Evolutionary conservation across 768 basidiomycete species (phyloP), one percentile per base, ranked within the genome.

Genomic region (Leccinum rimulosum): DNA sequence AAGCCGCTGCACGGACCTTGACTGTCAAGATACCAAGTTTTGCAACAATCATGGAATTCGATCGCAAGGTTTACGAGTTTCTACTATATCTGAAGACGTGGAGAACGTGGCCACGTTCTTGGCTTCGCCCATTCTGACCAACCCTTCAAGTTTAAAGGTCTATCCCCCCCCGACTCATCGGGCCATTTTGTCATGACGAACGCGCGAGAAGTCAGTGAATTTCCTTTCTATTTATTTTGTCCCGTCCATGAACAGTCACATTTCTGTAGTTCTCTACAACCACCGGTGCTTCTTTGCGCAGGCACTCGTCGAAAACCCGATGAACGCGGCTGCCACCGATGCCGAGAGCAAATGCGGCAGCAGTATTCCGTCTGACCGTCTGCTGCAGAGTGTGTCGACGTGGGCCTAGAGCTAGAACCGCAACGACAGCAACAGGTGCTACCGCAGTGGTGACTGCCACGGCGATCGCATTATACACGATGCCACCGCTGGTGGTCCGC

Each of bases 211-310:
- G 64, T 75, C 14, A 62, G 77, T 77, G 52, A 74, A 75, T 27
- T n/a, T 55, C 33, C 12, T 15, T 43, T 43, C 3, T 17, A 19
- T 43, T 10, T 15, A 15, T 43, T 19, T 43, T 10, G 30, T 14
- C 55, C 5, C 22, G 5, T 1, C n/a, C 33, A 31, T 43, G 53
- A 51, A 45, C 19, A 17, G 11, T 61, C 60, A 61, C 43, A 15
- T 49, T n/a, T 59, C 40, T 12, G 22, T 52, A 85, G 85, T 84
- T 22, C 75, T 87, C 68, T 84, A 84, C 68, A 80, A 88, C 31
- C 86, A 87, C 64, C 80, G 85, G 27, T 79, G 80, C 57, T 89
- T 86, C 76, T 88, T 88, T 59, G 87, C 87, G 0, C 84, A 85
- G 65, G 87, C 87, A 3, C 82, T 89, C 62, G 83, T 85, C 27